Percentiles rank a stretch among this genome's conserved stretches.
phyloP scores from a whole-genome alignment of 129 eudicot genomes.

The Pittosporum tobira region DNA sequence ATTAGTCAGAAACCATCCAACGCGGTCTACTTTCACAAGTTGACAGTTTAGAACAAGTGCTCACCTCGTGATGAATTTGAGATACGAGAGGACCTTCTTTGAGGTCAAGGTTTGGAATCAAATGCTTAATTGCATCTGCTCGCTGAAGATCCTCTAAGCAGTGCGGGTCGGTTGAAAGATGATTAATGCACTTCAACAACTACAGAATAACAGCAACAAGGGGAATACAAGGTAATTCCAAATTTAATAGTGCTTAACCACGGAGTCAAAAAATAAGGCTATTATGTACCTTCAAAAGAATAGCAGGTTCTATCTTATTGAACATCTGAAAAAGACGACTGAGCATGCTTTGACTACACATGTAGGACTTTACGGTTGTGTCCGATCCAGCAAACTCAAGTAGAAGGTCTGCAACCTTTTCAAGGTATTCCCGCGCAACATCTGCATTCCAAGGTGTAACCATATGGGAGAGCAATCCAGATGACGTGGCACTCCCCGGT shows the following conservation, averaged over 20 bases:
- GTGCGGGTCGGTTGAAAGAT: constrained; percentile 93
- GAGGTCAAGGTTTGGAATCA: constrained; percentile 95
- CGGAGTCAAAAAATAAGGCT: background rate
- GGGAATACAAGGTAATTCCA: background rate
- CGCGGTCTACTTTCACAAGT: background rate
- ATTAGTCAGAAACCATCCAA: constrained; percentile 16
- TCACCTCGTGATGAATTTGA: constrained; percentile 94
- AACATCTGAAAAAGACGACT: constrained; percentile 96
- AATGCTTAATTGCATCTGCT: constrained; percentile 92
- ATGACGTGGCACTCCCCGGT: constrained; percentile 91
- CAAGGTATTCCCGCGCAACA: constrained; percentile 79
- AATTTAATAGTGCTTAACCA: background rate
- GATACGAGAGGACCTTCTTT: constrained; percentile 92
- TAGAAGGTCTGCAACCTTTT: constrained; percentile 89
- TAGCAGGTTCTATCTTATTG: constrained; percentile 82
- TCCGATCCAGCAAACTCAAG: constrained; percentile 96
- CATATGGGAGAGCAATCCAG: constrained; percentile 84
- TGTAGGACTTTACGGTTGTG: constrained; percentile 77
- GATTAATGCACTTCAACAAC: constrained; percentile 82
- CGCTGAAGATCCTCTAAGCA: constrained; percentile 94
- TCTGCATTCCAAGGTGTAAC: constrained; percentile 86
- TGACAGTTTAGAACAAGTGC: too few relatives aligned
- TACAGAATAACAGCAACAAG: constrained; percentile 16
- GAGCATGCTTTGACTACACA: constrained; percentile 90
- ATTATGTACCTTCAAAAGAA: constrained; percentile 60